Conservation (phyloP, 2,329 filamentous ascomycete genomes). For the Cladosporium sp. region DNA sequence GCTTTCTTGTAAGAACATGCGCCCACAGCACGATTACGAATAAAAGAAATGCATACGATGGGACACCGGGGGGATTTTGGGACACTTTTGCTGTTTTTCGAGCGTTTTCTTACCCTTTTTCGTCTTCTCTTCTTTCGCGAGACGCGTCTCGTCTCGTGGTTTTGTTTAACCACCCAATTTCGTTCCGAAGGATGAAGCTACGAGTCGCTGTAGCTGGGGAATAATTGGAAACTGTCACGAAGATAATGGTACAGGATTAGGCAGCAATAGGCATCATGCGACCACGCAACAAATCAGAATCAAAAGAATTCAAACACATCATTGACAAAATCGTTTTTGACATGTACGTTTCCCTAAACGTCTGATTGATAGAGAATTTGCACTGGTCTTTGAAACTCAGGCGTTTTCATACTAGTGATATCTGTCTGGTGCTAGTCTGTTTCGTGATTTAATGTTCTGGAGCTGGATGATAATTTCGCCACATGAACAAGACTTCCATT, state of each 20-base stretch:
- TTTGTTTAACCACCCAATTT: not conserved
- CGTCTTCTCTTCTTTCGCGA: slow-evolving; percentile 9
- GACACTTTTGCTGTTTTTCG: slow-evolving; percentile 18
- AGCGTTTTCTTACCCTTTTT: slow-evolving; percentile 11
- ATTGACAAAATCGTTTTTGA: not conserved
- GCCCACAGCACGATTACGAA: slow-evolving; percentile 13
- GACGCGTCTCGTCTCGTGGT: not conserved
- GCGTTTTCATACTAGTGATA: no score
- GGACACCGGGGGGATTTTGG: slow-evolving; percentile 1
- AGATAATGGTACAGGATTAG: not conserved
- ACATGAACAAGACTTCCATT: no score
- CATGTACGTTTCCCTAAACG: no score
- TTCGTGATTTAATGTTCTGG: no score
- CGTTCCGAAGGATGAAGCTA: not conserved
- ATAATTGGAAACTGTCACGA: not conserved
- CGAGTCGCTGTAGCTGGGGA: not conserved
- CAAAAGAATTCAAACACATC: slow-evolving; percentile 1
- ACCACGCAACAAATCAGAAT: slow-evolving; percentile 10
- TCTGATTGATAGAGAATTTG: no score
- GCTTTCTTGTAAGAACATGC: slow-evolving; percentile 35
- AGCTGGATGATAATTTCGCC: not conserved
- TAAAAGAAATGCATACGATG: slow-evolving; percentile 9
- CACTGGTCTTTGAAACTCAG: not conserved
- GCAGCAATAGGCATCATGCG: slow-evolving; percentile 6
- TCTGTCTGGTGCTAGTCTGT: no score